Evolutionary conservation across 164 flowering plant genomes (phyloP), one percentile per base, ranked within the genome.

Genomic region (Liriodendron chinense): DNA sequence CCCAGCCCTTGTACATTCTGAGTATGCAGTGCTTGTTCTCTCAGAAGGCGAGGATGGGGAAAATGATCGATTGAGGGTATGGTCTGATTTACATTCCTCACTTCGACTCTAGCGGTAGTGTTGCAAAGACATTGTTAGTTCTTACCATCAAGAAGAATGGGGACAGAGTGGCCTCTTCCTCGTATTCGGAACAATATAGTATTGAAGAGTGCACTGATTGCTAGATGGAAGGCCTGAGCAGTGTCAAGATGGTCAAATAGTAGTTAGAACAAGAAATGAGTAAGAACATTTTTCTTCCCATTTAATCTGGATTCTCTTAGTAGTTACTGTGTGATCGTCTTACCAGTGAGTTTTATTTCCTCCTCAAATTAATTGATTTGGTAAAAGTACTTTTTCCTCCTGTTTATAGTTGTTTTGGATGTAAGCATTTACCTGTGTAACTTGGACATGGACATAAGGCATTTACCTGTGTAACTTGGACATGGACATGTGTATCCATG

Each of bases 1-100:
- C 78, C 97, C 92, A 0, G 77, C 87, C 64, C 74, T 91, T 50
- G 93, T 94, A 25, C 98, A 94, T 80, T 86, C 96, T 64, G 96
- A 92, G 57, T 92, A 84, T 81, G 91, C 91, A 6, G 93, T 87
- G 53, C 75, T 91, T 69, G 90, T 90, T 48, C 70, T 82, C 16
- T 81, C 84, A 7, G 89, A 81, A 61, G 83, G 78, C 26, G 81
- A 80, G 57, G 82, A 61, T 47, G 72, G 74, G 9, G 63, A 20
- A n/a, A 86, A 81, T 72, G 81, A 70, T 1, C 77, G 94, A 56
- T 71, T 92, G 78, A 86, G 77, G 75, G 87, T 81, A 9, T 91
- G 97, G 97, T 86, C 94, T 47, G 96, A 91, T 83, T 25, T 86
- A 65, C 85, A 90, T 23, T 81, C 88, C 78, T 85, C 89, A 1